Evolutionary conservation across 306 rosid species (phyloP), one percentile per base, ranked within the genome.

Genomic region (Dicorynia guianensis): DNA sequence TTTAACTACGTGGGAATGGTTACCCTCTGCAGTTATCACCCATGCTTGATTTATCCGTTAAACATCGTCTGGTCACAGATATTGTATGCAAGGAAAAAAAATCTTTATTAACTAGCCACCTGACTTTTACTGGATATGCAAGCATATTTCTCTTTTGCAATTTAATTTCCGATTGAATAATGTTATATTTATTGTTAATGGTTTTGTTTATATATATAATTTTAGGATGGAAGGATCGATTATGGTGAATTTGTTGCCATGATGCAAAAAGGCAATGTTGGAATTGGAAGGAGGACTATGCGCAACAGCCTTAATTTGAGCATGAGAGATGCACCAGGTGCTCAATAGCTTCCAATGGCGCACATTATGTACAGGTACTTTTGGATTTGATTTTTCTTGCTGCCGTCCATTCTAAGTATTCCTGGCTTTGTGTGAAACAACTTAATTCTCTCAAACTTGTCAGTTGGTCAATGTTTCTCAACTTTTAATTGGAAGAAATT

Each of bases 181-280:
- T 65, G 39, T 75, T 55, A 48, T 54, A 69, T 11, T 70, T 71
- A 63, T 78, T 72, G 73, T 70, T 67, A 58, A 74, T 57, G 76
- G 53, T 68, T 75, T 44, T 78, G 66, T 38, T 82, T 53, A 8
- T 64, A 61, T 75, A 17, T 52, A 54, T 60, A 65, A 30, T 77
- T 76, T 69, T 72, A 93, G 98, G 98, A 93, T 79, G 98, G 98
- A 83, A 89, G 97, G 79, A 93, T 93, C 10, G 98, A 93, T 81
- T 93, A 93, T 46, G 86, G 98, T 67, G 98, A 93, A 75, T 93
- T 93, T 78, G 91, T 88, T 65, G 98, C 98, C 66, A 93, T 93
- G 98, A 93, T 93, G 98, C 97, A 87, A 85, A 93, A 93, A 79
- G 98, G 98, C 70, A 93, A 91, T 77, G 85, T 85, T 49, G 92